Base-by-base conservation (phyloP, 2,329 filamentous ascomycete species). In the Pseudopithomyces maydicus region DNA sequence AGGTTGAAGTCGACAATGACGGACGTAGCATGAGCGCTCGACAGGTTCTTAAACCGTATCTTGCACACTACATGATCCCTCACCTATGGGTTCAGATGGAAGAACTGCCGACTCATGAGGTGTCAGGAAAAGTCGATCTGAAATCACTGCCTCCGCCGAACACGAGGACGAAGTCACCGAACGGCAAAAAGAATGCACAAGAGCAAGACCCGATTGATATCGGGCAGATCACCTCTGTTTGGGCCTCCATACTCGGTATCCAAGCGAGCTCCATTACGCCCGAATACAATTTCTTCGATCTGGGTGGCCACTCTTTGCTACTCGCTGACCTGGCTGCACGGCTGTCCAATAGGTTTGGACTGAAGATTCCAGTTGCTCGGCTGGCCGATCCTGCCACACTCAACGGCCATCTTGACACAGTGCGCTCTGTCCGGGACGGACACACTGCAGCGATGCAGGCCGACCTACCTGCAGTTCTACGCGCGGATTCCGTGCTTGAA, bases 1-100 rank as follows among this genome's bases (percentile, higher is more conserved):
- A 79, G 3, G 80, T 91, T 2, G 84, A 88, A 45, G 85, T 92
- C 45, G 87, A 92, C 57, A 85, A 88, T 54, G 84, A 86, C 26
- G 90, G 89, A 5, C 88, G 90, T 73, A 92, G 90, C 63, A 86
- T 90, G 1, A 82, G 82, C 6, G 86, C 89, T 2, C 84, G 90
- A 45, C 84, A 86, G 54, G 82, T 83, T 15, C 81, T 94, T 2
- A 82, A 87, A 1, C 79, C 83, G 15, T 86, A 87, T 60, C 81
- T 94, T 29, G 90, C 90, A 1, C 89, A 91, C 59, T 94, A 94
- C 75, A 93, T 94, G 90, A 88, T 94, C 52, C 90, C 90, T 0
- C 82, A 88, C 0, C 74, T 92, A 2, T 94, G 90, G 90, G 87
- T 93, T 36, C 85, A 89, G 67, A 76, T 93, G 32, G 84, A 88